Base-by-base conservation (phyloP, 495 filamentous ascomycete species). In the Extremus antarcticus region DNA sequence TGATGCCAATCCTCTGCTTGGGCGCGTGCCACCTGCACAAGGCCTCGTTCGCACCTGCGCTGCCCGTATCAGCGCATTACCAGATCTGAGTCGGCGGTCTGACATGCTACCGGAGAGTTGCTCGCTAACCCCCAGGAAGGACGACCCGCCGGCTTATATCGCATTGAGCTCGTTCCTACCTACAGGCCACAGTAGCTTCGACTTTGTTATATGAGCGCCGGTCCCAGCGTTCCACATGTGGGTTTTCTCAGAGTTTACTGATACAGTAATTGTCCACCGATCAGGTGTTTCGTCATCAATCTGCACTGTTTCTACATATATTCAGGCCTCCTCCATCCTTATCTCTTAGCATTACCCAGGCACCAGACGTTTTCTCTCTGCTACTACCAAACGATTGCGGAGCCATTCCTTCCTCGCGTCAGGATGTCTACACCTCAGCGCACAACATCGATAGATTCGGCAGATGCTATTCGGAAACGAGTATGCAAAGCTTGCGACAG, bases 401-500 rank as follows among this genome's bases (percentile, higher is more conserved):
- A n/a, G n/a, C n/a, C n/a, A n/a, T n/a, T n/a, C n/a, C n/a, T 13
- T 35, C 29, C 13, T 4, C 13, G 29, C 29, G 4, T 4, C 29
- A 35, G 7, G 13, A 45, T 45, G 41, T 45, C 41, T n/a, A 7
- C 17, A 3, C 41, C 24, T 3, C 19, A 48, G 21, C 20, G 46
- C 8, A n/a, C 46, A 23, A 21, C 9, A 8, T 48, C 46, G 10
- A 50, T 53, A 15, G 38, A 23, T 17, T 63, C 65, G 8, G 53
- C 63, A 19, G 66, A 69, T 52, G 57, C 60, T 25, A 67, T 66
- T 23, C 58, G 68, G 50, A 84, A 84, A 66, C 71, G 82, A 57
- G 82, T 85, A 35, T 83, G 81, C 74, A 85, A 84, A 67, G 82
- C 82, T 21, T 85, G 82, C 60, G 82, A 85, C 67, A 72, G 82